Percentiles rank a stretch among this genome's conserved stretches.
Evolutionary conservation across 345 rosid genomes (phyloP).

Genomic region (Salix dunnii): DNA sequence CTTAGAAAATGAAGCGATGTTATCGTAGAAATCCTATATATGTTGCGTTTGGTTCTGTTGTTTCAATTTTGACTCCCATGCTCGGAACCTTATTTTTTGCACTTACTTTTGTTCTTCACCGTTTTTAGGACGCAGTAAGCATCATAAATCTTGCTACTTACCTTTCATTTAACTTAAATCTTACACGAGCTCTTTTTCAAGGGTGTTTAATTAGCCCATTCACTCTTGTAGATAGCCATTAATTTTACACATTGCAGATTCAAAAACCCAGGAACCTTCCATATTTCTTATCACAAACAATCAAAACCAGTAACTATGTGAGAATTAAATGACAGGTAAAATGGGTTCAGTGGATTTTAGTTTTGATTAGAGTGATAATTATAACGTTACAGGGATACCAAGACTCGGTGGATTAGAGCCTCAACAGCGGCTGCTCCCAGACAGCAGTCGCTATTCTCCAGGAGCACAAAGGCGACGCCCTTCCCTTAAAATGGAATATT

Average conservation of each 20-base stretch:
- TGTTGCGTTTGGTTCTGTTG: neutral
- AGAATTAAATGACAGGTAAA: neutral
- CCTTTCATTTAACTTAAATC: no score
- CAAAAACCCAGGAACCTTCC: no score
- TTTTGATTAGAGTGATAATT: neutral
- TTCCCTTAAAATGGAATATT: neutral
- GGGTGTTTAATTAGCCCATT: no score
- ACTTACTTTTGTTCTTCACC: conserved; percentile 31
- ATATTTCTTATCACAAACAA: neutral
- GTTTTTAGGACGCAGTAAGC: neutral
- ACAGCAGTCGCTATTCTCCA: neutral
- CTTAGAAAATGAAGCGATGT: neutral
- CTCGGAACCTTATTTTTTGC: conserved; percentile 37
- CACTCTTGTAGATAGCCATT: no score
- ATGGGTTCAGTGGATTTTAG: neutral
- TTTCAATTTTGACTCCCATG: conserved; percentile 21
- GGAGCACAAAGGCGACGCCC: neutral
- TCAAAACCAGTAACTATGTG: neutral
- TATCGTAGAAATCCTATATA: neutral
- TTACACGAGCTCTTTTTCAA: no score
- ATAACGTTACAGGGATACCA: neutral
- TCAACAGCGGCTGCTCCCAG: neutral
- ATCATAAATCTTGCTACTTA: no score
- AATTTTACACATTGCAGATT: no score
- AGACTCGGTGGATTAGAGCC: neutral